phyloP scores from a whole-genome alignment of 805 yeast species.

The Kuraishia piskuri region DNA sequence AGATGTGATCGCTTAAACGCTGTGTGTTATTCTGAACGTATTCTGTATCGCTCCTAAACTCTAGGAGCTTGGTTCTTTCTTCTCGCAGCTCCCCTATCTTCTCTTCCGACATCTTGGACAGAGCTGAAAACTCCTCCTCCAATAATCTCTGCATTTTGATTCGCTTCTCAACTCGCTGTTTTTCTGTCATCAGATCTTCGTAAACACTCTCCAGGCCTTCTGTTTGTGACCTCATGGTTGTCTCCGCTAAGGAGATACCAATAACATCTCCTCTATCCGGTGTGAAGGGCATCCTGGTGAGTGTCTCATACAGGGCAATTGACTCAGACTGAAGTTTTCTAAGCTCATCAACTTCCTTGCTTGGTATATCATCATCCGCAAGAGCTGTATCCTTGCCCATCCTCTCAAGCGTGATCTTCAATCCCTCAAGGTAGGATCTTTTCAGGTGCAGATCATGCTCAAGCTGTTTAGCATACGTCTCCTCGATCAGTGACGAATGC shows the following conservation, averaged over 20 bases:
- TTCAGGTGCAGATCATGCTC: background rate
- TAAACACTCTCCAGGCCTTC: slow-evolving; percentile 6
- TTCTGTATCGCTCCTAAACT: background rate
- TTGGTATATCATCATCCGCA: background rate
- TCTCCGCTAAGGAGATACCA: slow-evolving; percentile 17
- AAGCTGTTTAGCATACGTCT: background rate
- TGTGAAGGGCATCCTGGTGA: slow-evolving; percentile 17
- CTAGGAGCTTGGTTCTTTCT: background rate
- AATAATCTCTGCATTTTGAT: slow-evolving; percentile 6
- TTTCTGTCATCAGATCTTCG: background rate
- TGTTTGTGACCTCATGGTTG: slow-evolving; percentile 7
- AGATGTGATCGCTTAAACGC: background rate
- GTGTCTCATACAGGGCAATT: slow-evolving; percentile 15
- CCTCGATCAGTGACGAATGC: background rate
- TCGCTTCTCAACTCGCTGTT: background rate
- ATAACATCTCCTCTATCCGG: slow-evolving; percentile 20
- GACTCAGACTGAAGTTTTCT: slow-evolving; percentile 6
- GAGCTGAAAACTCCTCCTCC: slow-evolving; percentile 3
- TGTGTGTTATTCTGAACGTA: background rate
- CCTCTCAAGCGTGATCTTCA: background rate
- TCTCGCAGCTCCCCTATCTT: background rate
- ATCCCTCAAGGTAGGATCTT: background rate
- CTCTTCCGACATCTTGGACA: background rate
- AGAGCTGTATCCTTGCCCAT: background rate
- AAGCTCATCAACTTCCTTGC: slow-evolving; percentile 2